phyloP scores from a whole-genome alignment of 768 basidiomycete species.

The Kwoniella botswanensis region DNA sequence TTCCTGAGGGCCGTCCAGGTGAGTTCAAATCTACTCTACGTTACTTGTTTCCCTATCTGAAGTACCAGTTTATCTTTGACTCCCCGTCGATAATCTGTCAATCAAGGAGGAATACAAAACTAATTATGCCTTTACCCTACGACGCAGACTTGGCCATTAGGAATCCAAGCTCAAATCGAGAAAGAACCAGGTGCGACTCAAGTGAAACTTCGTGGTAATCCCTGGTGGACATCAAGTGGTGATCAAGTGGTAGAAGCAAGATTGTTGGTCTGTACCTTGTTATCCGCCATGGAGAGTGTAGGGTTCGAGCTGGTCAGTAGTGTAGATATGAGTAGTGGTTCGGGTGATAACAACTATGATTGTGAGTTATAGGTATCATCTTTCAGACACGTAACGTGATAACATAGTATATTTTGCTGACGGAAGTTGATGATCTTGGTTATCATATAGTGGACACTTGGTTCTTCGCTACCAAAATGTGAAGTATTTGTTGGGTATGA shows the following conservation, averaged over 20 bases:
- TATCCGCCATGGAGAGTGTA: slow-evolving; percentile 44
- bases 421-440: not conserved
- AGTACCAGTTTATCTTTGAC: too few relatives aligned
- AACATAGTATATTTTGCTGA: not conserved
- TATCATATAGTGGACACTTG: slow-evolving; percentile 45
- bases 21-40: slow-evolving; percentile 11
- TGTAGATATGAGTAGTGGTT: slow-evolving; percentile 47
- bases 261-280: slow-evolving; percentile 33
- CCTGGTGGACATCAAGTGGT: slow-evolving; percentile 47
- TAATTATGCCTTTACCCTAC: not conserved
- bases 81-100: not conserved
- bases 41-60: not conserved
- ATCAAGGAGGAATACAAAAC: not conserved
- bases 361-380: slow-evolving; percentile 28
- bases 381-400: too few relatives aligned
- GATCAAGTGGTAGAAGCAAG: slow-evolving; percentile 33
- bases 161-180: slow-evolving; percentile 42
- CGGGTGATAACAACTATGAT: slow-evolving; percentile 31
- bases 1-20: slow-evolving; percentile 43
- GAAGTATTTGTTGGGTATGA: slow-evolving; percentile 44
- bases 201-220: slow-evolving; percentile 45
- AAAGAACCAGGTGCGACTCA: slow-evolving; percentile 41
- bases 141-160: slow-evolving; percentile 43
- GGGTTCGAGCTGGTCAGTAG: slow-evolving; percentile 51
- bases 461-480: slow-evolving; percentile 50